These are phyloP conservation scores for Encephalitozoon intestinalis DNA, from an alignment of 371 early-diverging fungal species.

Conservation along the genomic window DNA sequence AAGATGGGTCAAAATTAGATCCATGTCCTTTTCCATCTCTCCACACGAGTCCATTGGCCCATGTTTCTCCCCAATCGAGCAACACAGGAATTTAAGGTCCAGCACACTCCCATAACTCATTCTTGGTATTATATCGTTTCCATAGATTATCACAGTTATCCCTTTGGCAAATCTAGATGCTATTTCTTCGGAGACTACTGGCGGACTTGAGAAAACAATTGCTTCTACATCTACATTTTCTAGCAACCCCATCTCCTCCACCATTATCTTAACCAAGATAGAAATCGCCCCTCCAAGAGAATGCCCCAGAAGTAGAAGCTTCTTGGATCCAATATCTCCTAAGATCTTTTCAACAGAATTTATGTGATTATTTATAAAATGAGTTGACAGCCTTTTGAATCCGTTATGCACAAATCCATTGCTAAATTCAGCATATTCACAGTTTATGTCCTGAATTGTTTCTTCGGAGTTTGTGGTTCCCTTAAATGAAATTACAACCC, in stretches of 20 bases:
- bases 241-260: constrained; percentile 18
- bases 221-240: constrained; percentile 3
- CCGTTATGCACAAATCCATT: constrained; percentile 56
- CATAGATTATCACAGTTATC: constrained; percentile 47
- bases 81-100: constrained; percentile 54
- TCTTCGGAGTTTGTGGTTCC: constrained; percentile 49
- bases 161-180: background rate
- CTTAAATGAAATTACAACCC: constrained; percentile 47
- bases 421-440: constrained; percentile 39
- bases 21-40: constrained; percentile 34
- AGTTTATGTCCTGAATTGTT: constrained; percentile 43
- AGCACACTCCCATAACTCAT: constrained; percentile 53
- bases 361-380: constrained; percentile 43
- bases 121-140: constrained; percentile 55
- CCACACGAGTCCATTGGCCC: constrained; percentile 26
- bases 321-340: constrained; percentile 11
- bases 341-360: constrained; percentile 11
- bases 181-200: constrained; percentile 44
- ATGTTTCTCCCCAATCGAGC: constrained; percentile 47
- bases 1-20: constrained; percentile 39
- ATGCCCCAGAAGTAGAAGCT: constrained; percentile 54
- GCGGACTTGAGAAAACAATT: constrained; percentile 35
- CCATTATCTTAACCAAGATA: constrained; percentile 44
- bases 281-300: constrained; percentile 58
- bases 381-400: constrained; percentile 44